Evolutionary conservation across 2,329 filamentous ascomycete genomes (phyloP), one percentile per base, ranked within the genome.

Genomic region (Ceratocystis alfenasii): DNA sequence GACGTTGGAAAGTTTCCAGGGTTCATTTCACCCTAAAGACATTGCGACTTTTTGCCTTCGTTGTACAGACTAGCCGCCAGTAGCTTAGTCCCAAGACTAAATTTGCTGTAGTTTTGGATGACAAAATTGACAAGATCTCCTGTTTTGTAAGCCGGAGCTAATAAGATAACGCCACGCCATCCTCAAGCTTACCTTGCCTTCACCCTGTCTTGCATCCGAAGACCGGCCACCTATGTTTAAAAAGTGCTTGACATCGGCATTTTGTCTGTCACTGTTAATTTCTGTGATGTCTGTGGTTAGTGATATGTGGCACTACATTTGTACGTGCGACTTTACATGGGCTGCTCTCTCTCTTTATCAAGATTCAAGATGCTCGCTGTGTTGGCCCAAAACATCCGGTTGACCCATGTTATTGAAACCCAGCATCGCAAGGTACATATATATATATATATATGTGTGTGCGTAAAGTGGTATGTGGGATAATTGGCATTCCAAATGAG

Each of bases 11-110:
- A 25, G 1, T 8, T n/a, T 36, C 7, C 28, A 59, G 28, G 28
- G 55, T 20, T 36, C 55, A 59, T 59, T n/a, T 30, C 25, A 59
- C 55, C 17, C 25, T 59, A 20, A 15, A 59, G 30, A n/a, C 55
- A 8, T 33, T 36, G 17, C 15, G 28, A 59, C 55, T 36, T 59
- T 33, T 59, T 59, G 55, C 30, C 55, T 59, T 59, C 55, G 55
- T 59, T 30, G 55, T 36, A 59, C 55, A 59, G 55, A 59, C 55
- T 59, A 59, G 8, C 55, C 55, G 15, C 30, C 30, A 36, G 28
- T 17, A 59, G 55, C 22, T 36, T 59, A 59, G 55, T 59, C 28
- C 6, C 30, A n/a, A 59, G 55, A 30, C 55, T 59, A 59, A 59
- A 59, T 15, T 41, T 36, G 28, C 30, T 36, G 5, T 33, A 30